Conservation (phyloP, 305 asterid genomes). For the Fraxinus xanthoxyloides region DNA sequence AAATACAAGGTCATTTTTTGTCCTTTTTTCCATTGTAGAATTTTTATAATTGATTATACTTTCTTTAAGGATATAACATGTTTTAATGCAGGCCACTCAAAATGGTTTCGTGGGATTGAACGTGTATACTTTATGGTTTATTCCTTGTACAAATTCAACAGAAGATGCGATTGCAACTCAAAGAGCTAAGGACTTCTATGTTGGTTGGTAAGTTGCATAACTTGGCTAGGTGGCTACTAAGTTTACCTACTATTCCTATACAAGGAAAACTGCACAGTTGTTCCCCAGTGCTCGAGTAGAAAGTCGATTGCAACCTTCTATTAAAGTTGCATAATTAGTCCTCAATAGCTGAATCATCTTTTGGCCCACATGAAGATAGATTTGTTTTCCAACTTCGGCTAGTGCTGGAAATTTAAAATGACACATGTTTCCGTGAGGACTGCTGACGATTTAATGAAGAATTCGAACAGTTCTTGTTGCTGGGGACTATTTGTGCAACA, state of each 20-base stretch:
- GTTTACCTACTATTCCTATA: background rate
- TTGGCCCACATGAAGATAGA: background rate
- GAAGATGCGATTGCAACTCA: constrained; percentile 39
- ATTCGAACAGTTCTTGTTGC: background rate
- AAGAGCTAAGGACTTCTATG: constrained; percentile 33
- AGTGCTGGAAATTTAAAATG: no score
- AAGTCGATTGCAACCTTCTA: background rate
- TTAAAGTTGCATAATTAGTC: background rate
- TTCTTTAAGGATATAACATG: background rate
- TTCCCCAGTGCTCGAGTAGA: background rate
- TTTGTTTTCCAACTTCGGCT: background rate
- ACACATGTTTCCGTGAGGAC: no score
- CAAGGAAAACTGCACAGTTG: background rate
- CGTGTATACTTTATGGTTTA: constrained; percentile 26
- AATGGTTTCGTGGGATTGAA: constrained; percentile 47
- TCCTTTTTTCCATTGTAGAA: background rate
- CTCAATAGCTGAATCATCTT: background rate
- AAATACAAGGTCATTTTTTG: constrained; percentile 46
- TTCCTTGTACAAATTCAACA: constrained; percentile 33
- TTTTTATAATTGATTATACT: no score
- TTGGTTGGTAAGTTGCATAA: constrained; percentile 46
- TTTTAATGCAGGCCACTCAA: constrained; percentile 36
- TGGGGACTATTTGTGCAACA: background rate
- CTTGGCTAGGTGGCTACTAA: background rate
- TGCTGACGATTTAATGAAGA: no score